Conservation (phyloP, 2,329 filamentous ascomycete genomes). For the Fusarium nelsonii region DNA sequence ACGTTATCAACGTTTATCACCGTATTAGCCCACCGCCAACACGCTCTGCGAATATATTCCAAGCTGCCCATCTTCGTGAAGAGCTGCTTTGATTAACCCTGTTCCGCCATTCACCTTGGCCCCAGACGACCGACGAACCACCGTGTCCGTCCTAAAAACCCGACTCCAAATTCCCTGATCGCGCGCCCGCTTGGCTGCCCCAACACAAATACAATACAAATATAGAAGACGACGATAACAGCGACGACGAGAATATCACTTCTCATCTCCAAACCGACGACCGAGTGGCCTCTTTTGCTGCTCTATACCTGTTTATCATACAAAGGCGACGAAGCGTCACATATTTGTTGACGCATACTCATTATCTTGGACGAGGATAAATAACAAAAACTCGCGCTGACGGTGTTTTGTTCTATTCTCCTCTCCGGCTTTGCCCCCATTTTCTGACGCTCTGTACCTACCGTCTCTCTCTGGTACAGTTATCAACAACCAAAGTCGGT, state of each 20-base stretch:
- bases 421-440: slow-evolving; percentile 36
- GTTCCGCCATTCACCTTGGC: slow-evolving; percentile 37
- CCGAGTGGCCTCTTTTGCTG: slow-evolving; percentile 14
- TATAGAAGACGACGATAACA: slow-evolving; percentile 19
- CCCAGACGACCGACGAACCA: slow-evolving; percentile 44
- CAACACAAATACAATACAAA: slow-evolving; percentile 37
- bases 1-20: slow-evolving; percentile 16
- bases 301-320: slow-evolving; percentile 15
- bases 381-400: slow-evolving; percentile 45
- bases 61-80: slow-evolving; percentile 31
- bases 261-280: slow-evolving; percentile 24
- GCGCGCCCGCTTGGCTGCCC: slow-evolving; percentile 45
- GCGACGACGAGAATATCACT: slow-evolving; percentile 28
- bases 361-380: slow-evolving; percentile 35
- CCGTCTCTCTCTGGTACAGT: slow-evolving; percentile 44
- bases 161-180: slow-evolving; percentile 46
- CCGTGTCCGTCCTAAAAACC: slow-evolving; percentile 35
- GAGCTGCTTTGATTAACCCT: slow-evolving; percentile 29
- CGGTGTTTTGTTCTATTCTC: slow-evolving; percentile 38
- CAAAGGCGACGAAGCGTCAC: slow-evolving; percentile 45
- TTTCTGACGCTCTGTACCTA: slow-evolving; percentile 46
- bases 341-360: slow-evolving; percentile 35
- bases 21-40: slow-evolving; percentile 47
- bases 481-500: slow-evolving; percentile 48
- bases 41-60: slow-evolving; percentile 42